Percentiles rank a stretch among this genome's conserved stretches.
phyloP scores from a whole-genome alignment of 2,329 filamentous ascomycete species.

The Nothophaeocryptopus gaeumannii region DNA sequence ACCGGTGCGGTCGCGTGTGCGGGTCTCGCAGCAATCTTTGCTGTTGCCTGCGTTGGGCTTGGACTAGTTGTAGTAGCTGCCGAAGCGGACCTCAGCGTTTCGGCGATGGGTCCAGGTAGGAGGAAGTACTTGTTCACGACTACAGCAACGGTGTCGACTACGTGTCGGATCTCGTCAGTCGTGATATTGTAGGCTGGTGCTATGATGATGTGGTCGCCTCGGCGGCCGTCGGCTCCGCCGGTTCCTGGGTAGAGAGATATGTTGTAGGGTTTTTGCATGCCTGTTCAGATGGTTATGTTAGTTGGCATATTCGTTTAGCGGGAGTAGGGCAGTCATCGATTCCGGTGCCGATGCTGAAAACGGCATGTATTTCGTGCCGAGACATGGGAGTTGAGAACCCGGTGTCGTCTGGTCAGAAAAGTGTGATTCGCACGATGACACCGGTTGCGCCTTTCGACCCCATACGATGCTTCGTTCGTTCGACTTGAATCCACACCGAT shows the following conservation, averaged over 20 bases:
- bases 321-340: not conserved
- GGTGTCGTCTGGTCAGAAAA: too few relatives aligned
- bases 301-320: not conserved
- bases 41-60: not conserved
- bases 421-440: too few relatives aligned
- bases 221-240: constrained; percentile 58
- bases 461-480: too few relatives aligned
- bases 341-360: too few relatives aligned
- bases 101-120: not conserved
- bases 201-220: constrained; percentile 67
- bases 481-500: too few relatives aligned
- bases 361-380: too few relatives aligned
- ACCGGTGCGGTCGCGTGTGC: too few relatives aligned
- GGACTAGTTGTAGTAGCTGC: not conserved
- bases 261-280: constrained; percentile 43
- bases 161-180: constrained; percentile 53
- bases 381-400: too few relatives aligned
- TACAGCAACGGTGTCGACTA: constrained; percentile 51
- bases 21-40: not conserved
- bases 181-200: constrained; percentile 67
- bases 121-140: constrained; percentile 53
- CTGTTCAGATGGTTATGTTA: constrained; percentile 26
- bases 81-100: not conserved
- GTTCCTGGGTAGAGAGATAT: constrained; percentile 63
- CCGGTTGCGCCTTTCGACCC: too few relatives aligned